phyloP scores from a whole-genome alignment of 2,329 filamentous ascomycete species.

The Venturia oleaginea region DNA sequence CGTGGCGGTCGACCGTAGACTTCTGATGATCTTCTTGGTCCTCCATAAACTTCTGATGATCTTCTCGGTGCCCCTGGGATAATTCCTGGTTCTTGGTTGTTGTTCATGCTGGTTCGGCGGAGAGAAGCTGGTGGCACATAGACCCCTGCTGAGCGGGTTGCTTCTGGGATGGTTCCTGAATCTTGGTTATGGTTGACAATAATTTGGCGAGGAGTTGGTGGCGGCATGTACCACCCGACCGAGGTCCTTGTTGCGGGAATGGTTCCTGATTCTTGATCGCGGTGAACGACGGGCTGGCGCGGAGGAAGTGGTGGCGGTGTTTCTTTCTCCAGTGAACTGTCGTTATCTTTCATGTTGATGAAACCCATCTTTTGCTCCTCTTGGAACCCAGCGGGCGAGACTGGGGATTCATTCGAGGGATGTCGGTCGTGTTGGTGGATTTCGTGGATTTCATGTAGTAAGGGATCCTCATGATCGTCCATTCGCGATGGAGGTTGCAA shows the following conservation, averaged over 20 bases:
- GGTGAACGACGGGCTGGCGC: background rate
- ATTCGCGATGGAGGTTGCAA: constrained; percentile 31
- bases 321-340: background rate
- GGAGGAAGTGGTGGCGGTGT: constrained; percentile 11
- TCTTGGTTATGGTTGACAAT: background rate
- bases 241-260: background rate
- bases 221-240: background rate
- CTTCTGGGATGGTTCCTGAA: background rate
- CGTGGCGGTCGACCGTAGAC: background rate
- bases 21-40: background rate
- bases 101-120: background rate
- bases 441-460: constrained; percentile 16
- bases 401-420: background rate
- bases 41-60: no score
- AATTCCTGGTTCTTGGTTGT: background rate
- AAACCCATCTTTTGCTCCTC: constrained; percentile 8
- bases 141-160: background rate
- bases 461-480: constrained; percentile 40
- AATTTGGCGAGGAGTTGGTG: background rate
- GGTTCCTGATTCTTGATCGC: background rate
- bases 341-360: constrained; percentile 11
- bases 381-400: background rate
- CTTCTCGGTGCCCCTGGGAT: no score
- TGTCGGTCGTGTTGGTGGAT: background rate
- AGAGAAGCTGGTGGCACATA: background rate